Evolutionary conservation across 257 asterid species (phyloP).

Genomic region (Linaria vulgaris): DNA sequence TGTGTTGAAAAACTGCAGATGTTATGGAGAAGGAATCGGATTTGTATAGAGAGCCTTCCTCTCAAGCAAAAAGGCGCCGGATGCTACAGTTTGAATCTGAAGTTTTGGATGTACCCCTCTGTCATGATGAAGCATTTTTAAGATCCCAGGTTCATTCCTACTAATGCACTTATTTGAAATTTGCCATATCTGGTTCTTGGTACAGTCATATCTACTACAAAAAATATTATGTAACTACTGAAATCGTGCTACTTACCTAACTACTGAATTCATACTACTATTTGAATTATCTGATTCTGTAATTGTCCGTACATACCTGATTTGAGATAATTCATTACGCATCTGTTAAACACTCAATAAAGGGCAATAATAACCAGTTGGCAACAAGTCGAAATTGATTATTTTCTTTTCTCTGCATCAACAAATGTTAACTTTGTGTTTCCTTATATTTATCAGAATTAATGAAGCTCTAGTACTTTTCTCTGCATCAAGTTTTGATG

Average conservation of each 20-base stretch:
- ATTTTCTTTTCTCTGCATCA: background rate
- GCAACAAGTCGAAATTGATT: too few species aligned
- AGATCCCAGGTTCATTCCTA: conserved; percentile 59
- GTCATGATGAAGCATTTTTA: conserved; percentile 53
- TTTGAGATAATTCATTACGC: too few species aligned
- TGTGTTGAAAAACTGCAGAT: conserved; percentile 38
- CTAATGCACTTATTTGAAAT: conserved; percentile 3
- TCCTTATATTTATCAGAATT: background rate
- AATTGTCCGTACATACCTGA: too few species aligned
- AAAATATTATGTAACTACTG: too few species aligned
- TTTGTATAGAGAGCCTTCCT: conserved; percentile 43
- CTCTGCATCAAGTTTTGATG: conserved; percentile 11
- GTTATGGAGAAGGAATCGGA: conserved; percentile 46
- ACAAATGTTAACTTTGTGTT: background rate
- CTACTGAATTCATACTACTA: too few species aligned
- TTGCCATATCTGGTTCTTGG: background rate
- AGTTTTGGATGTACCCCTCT: conserved; percentile 44
- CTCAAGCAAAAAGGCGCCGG: conserved; percentile 79
- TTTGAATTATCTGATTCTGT: too few species aligned
- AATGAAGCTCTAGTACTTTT: background rate
- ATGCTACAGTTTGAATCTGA: conserved; percentile 78
- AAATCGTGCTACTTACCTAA: too few species aligned
- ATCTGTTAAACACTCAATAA: too few species aligned
- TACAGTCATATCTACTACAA: too few species aligned
- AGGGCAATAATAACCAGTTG: too few species aligned